Percentiles rank a stretch among this genome's conserved stretches.
These are phyloP conservation scores for Fusarium sp. DNA, from an alignment of 2,329 filamentous ascomycete genomes.

Conservation along the genomic window DNA sequence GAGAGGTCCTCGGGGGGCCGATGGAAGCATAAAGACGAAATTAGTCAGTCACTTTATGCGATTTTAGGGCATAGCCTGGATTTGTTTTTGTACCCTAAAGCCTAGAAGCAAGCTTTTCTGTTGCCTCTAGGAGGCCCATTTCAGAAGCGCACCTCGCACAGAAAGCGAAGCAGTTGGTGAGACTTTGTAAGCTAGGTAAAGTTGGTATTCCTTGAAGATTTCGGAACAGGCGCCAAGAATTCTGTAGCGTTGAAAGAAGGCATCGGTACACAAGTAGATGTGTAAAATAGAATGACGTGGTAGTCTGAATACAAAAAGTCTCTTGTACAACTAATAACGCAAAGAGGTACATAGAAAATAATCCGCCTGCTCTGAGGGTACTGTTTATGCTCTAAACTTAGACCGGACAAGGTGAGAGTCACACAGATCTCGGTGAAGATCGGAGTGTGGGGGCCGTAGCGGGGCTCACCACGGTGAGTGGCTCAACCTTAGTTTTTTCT, in stretches of 20 bases:
- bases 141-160: not conserved
- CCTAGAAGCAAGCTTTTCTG: no score
- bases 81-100: no score
- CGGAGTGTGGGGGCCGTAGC: conserved; percentile 35
- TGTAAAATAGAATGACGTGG: not conserved
- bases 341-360: not conserved
- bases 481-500: conserved; percentile 45
- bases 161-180: not conserved
- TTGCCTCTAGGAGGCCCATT: not conserved
- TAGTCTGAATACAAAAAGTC: not conserved
- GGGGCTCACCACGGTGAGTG: conserved; percentile 51
- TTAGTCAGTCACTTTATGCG: no score
- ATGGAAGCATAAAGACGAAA: no score
- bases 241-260: not conserved
- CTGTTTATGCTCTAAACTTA: no score
- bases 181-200: not conserved
- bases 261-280: not conserved
- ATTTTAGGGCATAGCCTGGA: no score
- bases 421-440: conserved; percentile 30
- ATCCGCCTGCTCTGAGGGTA: no score
- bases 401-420: not conserved
- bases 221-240: not conserved
- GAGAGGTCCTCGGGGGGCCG: no score
- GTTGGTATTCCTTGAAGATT: not conserved
- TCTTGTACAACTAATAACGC: not conserved